phyloP scores from a whole-genome alignment of 805 yeast genomes.

The Candida manassasensis region DNA sequence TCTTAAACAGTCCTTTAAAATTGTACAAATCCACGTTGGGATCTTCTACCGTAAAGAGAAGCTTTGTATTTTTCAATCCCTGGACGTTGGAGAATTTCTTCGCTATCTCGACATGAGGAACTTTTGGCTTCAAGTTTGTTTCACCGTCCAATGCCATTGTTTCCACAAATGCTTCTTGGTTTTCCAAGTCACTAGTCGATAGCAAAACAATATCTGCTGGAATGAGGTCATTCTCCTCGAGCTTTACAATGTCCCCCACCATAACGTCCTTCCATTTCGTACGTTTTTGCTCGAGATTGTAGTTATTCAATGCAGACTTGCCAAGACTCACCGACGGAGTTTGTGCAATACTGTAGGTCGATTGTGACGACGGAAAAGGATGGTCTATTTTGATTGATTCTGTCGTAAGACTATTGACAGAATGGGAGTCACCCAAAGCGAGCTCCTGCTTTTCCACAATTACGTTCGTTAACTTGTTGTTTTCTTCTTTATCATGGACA shows the following conservation, averaged over 20 bases:
- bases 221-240: constrained; percentile 81
- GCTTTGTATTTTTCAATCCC: constrained; percentile 46
- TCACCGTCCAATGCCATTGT: constrained; percentile 99
- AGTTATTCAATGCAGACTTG: constrained; percentile 18
- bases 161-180: constrained; percentile 69
- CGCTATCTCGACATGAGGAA: constrained; percentile 62
- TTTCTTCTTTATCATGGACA: constrained; percentile 78
- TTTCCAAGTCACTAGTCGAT: constrained; percentile 57
- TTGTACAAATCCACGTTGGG: constrained; percentile 90
- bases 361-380: constrained; percentile 7
- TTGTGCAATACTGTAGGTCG: constrained; percentile 10
- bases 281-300: constrained; percentile 29
- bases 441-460: constrained; percentile 28
- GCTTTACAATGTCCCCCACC: constrained; percentile 82
- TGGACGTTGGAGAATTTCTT: constrained; percentile 46
- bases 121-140: constrained; percentile 77
- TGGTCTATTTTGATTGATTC: constrained; percentile 20
- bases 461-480: constrained; percentile 39
- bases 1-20: constrained; percentile 71
- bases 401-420: constrained; percentile 35
- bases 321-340: constrained; percentile 4
- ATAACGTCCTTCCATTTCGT: constrained; percentile 67
- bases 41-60: constrained; percentile 70
- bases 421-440: constrained; percentile 30
- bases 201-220: constrained; percentile 87